phyloP scores from a whole-genome alignment of 805 yeast species.

The Sugiyamaella mastotermitis region DNA sequence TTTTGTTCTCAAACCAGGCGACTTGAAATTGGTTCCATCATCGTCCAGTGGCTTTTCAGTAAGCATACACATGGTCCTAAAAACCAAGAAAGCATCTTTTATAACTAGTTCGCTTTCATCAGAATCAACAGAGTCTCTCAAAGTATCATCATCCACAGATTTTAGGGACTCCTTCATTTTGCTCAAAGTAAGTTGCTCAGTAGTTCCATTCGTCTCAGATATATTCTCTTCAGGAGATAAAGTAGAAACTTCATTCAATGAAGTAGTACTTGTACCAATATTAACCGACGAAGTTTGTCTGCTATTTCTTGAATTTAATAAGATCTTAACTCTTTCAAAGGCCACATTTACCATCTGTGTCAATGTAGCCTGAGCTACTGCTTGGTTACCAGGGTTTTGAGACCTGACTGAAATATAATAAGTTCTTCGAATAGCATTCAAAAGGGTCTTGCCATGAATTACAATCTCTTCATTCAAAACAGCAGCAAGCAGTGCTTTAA shows the following conservation, averaged over 20 bases:
- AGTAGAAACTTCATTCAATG: not conserved
- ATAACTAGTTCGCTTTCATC: conserved; percentile 64
- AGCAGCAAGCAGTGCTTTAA: conserved; percentile 85
- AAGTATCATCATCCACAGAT: conserved; percentile 25
- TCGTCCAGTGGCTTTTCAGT: conserved; percentile 76
- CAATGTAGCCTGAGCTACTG: conserved; percentile 90
- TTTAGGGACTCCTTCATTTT: conserved; percentile 25
- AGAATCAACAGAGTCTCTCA: conserved; percentile 33
- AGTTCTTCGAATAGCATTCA: conserved; percentile 88
- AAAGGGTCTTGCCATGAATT: conserved; percentile 82
- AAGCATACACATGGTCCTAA: conserved; percentile 91
- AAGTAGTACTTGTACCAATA: not conserved
- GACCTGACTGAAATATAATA: conserved; percentile 89
- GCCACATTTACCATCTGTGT: conserved; percentile 85
- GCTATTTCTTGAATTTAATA: conserved; percentile 20
- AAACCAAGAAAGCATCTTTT: conserved; percentile 87
- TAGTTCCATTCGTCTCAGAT: conserved; percentile 4
- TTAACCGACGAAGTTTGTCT: not conserved
- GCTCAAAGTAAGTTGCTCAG: conserved; percentile 25
- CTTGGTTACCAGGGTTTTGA: conserved; percentile 74
- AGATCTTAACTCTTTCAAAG: conserved; percentile 61
- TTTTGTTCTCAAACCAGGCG: conserved; percentile 90
- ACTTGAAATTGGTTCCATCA: conserved; percentile 57
- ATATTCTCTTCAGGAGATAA: conserved; percentile 4
- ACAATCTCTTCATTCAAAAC: conserved; percentile 73